Evolutionary conservation across 2,329 filamentous ascomycete genomes (phyloP).

Genomic region (Stachybotrys elegans): DNA sequence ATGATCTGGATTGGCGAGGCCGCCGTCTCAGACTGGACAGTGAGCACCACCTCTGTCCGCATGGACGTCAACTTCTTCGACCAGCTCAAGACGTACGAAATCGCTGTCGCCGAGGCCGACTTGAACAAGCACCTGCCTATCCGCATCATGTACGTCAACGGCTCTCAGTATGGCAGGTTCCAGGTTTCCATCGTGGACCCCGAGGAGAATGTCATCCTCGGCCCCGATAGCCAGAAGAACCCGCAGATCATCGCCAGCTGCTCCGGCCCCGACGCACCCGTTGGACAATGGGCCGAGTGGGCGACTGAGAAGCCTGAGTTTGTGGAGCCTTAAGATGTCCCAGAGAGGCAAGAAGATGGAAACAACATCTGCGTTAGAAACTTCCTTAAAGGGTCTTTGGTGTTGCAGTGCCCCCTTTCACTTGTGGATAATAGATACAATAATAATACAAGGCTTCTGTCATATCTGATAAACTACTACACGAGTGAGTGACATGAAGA

Average conservation of each 20-base stretch:
- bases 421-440: too few relatives aligned
- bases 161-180: background rate
- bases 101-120: background rate
- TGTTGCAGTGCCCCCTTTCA: too few relatives aligned
- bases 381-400: too few relatives aligned
- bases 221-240: background rate
- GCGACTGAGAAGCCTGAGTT: too few relatives aligned
- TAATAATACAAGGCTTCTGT: too few relatives aligned
- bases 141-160: background rate
- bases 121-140: background rate
- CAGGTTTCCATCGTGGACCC: background rate
- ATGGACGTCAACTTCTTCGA: background rate
- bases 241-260: background rate
- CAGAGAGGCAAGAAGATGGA: too few relatives aligned
- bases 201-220: background rate
- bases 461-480: too few relatives aligned
- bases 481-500: too few relatives aligned
- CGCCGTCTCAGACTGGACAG: background rate
- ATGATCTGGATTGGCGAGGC: background rate
- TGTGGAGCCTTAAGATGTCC: too few relatives aligned
- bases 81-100: background rate
- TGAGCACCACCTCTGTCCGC: background rate
- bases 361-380: too few relatives aligned
- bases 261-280: too few relatives aligned
- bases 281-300: too few relatives aligned